Evolutionary conservation across 495 filamentous ascomycete species (phyloP).

Genomic region (Chaetomium tenue): DNA sequence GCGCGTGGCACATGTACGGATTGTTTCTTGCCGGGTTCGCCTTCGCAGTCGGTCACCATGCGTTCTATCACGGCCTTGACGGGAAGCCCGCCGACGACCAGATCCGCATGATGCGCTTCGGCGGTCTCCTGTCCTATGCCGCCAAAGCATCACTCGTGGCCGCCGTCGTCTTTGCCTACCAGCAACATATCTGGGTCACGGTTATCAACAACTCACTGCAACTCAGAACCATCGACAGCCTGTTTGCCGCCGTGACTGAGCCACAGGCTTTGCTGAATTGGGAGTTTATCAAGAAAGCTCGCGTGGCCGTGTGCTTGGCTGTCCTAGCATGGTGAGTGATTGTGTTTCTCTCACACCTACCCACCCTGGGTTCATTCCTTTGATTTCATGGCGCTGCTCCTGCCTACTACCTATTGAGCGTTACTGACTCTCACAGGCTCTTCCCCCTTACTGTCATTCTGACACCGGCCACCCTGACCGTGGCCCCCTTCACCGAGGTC

Average conservation of each 20-base stretch:
- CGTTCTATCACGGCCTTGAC: constrained; percentile 27
- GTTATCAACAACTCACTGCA: constrained; percentile 27
- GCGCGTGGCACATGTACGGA: constrained; percentile 31
- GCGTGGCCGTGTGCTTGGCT: constrained; percentile 36
- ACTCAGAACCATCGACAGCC: constrained; percentile 35
- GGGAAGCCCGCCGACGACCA: constrained; percentile 32
- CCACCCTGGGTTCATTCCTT: background rate
- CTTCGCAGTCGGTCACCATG: constrained; percentile 29
- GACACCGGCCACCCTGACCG: constrained; percentile 32
- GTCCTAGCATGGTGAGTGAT: constrained; percentile 32
- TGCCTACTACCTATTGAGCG: no score
- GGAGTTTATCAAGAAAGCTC: constrained; percentile 37
- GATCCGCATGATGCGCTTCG: constrained; percentile 33
- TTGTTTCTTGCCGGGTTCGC: constrained; percentile 27
- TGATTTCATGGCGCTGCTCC: background rate
- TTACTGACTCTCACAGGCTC: constrained; percentile 22
- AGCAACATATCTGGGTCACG: constrained; percentile 35
- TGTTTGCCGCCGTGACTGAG: constrained; percentile 39
- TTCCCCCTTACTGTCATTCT: constrained; percentile 35
- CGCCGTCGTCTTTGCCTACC: constrained; percentile 33
- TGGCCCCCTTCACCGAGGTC: constrained; percentile 23
- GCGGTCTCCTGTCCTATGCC: constrained; percentile 30
- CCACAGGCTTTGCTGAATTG: constrained; percentile 33
- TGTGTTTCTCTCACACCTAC: background rate
- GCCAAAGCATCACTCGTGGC: constrained; percentile 31